Evolutionary conservation across 2,329 filamentous ascomycete genomes (phyloP).

Genomic region (Aspergillus aculeatus): DNA sequence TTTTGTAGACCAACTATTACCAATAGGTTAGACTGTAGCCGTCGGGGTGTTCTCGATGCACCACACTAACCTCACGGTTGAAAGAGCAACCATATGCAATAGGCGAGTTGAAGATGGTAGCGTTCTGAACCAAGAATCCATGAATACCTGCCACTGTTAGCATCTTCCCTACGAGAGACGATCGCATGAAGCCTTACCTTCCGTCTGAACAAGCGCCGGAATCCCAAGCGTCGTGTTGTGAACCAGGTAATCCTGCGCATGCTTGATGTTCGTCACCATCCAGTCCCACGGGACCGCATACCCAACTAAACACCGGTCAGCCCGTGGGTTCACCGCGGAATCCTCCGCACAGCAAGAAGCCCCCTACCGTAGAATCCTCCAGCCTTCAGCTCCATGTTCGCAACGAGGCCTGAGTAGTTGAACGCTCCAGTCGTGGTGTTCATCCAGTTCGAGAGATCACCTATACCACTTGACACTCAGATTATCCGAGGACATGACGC

Average conservation of each 20-base stretch:
- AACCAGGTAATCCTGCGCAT: conserved; percentile 67
- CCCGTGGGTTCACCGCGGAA: background rate
- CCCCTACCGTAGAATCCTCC: conserved; percentile 61
- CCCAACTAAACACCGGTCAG: conserved; percentile 50
- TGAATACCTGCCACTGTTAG: conserved; percentile 52
- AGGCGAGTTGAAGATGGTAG: conserved; percentile 76
- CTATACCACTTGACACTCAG: conserved; percentile 24
- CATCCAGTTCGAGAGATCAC: conserved; percentile 72
- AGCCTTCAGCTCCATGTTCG: conserved; percentile 65
- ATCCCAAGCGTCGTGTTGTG: conserved; percentile 68
- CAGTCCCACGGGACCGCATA: conserved; percentile 64
- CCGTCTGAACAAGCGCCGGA: conserved; percentile 70
- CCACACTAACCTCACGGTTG: conserved; percentile 52
- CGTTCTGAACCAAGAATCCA: conserved; percentile 68
- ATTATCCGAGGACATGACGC: background rate
- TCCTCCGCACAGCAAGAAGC: background rate
- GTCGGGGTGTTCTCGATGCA: no score
- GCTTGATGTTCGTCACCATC: conserved; percentile 62
- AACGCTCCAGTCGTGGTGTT: conserved; percentile 65
- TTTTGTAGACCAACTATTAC: conserved; percentile 57
- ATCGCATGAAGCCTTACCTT: conserved; percentile 47
- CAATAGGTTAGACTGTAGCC: background rate
- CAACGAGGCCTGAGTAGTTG: conserved; percentile 65
- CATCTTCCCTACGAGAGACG: background rate
- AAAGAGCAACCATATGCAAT: conserved; percentile 71